Conservation (phyloP, 208 protist species). For the Wallacemonas sp. region DNA sequence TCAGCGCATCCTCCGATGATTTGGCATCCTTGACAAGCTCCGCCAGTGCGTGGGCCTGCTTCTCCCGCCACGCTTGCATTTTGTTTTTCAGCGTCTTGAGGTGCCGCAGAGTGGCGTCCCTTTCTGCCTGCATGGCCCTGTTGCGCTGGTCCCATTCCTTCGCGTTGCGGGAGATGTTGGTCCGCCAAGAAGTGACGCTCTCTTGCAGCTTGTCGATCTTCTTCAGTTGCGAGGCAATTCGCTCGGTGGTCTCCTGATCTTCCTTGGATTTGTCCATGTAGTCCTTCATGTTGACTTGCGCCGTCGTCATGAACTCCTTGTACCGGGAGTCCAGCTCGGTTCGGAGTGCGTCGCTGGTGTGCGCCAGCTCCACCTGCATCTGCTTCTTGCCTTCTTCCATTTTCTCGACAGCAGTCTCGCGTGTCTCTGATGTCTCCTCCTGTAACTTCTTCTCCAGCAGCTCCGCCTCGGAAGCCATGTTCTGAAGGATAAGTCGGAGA, state of each 20-base stretch:
- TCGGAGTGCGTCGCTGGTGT: slow-evolving; percentile 67
- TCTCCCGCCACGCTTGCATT: slow-evolving; percentile 93
- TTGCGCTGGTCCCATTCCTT: slow-evolving; percentile 94
- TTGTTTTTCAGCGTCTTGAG: slow-evolving; percentile 93
- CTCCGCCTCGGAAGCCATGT: slow-evolving; percentile 88
- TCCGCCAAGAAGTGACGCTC: slow-evolving; percentile 88
- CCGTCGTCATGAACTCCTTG: slow-evolving; percentile 91
- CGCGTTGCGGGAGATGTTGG: slow-evolving; percentile 88
- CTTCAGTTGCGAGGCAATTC: slow-evolving; percentile 88
- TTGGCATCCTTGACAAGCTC: slow-evolving; percentile 92
- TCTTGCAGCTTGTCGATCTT: slow-evolving; percentile 95
- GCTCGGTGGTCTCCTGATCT: slow-evolving; percentile 91
- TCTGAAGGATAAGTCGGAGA: slow-evolving; percentile 89
- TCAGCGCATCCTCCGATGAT: slow-evolving; percentile 70
- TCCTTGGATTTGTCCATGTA: slow-evolving; percentile 95
- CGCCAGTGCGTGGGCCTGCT: slow-evolving; percentile 79
- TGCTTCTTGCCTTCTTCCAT: slow-evolving; percentile 92
- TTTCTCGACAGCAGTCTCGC: slow-evolving; percentile 92
- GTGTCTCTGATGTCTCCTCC: slow-evolving; percentile 80
- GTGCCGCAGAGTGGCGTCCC: slow-evolving; percentile 90
- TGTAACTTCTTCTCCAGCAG: slow-evolving; percentile 88
- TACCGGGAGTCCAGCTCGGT: slow-evolving; percentile 82
- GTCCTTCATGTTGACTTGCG: slow-evolving; percentile 94
- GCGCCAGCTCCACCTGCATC: slow-evolving; percentile 81
- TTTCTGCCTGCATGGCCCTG: slow-evolving; percentile 86